A percentile compares a stretch with the other conserved stretches of the same genome.
Conservation (phyloP, 352 stramenopile species). For the Blastocystis sp. region DNA sequence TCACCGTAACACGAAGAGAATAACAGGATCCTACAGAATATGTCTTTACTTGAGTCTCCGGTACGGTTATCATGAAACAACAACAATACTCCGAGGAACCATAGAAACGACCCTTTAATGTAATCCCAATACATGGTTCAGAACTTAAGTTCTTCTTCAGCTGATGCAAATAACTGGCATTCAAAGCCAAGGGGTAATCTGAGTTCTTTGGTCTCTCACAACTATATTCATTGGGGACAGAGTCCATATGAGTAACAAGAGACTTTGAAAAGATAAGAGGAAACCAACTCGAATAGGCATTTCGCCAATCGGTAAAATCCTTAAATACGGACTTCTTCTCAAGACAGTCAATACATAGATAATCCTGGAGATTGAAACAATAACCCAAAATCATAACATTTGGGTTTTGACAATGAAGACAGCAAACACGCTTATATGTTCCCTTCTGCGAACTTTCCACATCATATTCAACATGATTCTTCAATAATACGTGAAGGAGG, state of each 20-base stretch:
- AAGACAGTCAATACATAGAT: slow-evolving; percentile 25
- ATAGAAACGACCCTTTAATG: background rate
- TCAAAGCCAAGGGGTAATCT: background rate
- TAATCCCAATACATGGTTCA: background rate
- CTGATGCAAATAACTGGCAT: background rate
- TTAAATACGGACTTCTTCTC: slow-evolving; percentile 17
- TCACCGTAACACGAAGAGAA: background rate
- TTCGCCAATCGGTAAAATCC: background rate
- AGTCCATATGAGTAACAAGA: background rate
- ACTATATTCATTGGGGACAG: background rate
- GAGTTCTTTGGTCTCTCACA: background rate
- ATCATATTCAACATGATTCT: slow-evolving; percentile 34
- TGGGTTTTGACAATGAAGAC: background rate
- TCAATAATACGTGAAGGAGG: background rate
- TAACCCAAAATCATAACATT: slow-evolving; percentile 24
- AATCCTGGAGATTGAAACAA: background rate
- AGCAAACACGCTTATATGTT: background rate
- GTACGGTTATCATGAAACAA: background rate
- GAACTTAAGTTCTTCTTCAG: background rate
- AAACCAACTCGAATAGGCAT: slow-evolving; percentile 5
- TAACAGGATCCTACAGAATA: background rate
- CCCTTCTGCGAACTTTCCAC: background rate
- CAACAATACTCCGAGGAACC: background rate
- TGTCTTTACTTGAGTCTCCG: background rate
- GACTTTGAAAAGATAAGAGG: background rate